Evolutionary conservation across 345 rosid species (phyloP).

Genomic region (Salix purpurea): DNA sequence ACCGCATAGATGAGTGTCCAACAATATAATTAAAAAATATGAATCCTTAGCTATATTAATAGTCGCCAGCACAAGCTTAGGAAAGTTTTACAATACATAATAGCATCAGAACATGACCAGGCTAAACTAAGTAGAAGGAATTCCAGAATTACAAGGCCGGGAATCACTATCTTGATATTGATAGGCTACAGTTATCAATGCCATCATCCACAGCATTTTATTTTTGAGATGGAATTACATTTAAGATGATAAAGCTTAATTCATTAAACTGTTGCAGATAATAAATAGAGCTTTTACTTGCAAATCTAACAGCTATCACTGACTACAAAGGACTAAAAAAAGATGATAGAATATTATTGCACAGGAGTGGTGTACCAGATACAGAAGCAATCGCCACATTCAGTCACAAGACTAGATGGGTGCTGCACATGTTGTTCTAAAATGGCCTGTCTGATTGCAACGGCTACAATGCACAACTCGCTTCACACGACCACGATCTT

Average conservation of each 20-base stretch:
- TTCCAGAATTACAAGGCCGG: background rate
- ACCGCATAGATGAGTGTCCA: background rate
- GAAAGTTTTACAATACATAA: background rate
- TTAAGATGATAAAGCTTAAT: conserved; percentile 1
- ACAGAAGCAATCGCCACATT: conserved; percentile 1
- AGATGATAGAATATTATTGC: conserved; percentile 18
- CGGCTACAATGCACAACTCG: conserved; percentile 97
- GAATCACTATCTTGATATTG: background rate
- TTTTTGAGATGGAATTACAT: conserved; percentile 5
- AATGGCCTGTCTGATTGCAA: conserved; percentile 97
- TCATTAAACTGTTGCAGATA: background rate
- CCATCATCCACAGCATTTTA: conserved; percentile 8
- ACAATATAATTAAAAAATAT: no score
- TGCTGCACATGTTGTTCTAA: conserved; percentile 96
- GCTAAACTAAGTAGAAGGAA: background rate
- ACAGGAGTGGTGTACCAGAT: conserved; percentile 17
- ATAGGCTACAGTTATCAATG: background rate
- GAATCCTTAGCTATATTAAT: background rate
- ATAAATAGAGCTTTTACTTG: conserved; percentile 17
- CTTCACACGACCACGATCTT: conserved; percentile 83
- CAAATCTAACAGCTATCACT: conserved; percentile 20
- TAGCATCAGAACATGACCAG: background rate
- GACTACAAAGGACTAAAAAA: conserved; percentile 7
- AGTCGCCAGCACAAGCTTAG: background rate
- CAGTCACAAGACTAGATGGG: conserved; percentile 49